phyloP scores from a whole-genome alignment of 2,329 filamentous ascomycete species.

The Ophiostoma ulmi region DNA sequence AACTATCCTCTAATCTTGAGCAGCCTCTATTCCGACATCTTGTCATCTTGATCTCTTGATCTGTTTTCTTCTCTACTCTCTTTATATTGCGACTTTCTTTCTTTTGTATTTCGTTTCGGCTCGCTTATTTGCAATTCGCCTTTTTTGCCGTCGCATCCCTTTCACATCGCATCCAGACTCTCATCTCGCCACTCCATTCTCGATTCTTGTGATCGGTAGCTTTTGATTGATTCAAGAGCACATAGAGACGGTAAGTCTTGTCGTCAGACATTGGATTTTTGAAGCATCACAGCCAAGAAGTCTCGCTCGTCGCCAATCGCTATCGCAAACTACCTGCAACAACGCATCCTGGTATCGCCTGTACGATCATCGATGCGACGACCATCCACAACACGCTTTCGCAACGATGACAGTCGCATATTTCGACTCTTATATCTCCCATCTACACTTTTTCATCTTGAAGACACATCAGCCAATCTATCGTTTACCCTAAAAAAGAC shows the following conservation, averaged over 20 bases:
- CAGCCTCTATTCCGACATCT: neutral
- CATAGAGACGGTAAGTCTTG: neutral
- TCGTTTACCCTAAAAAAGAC: neutral
- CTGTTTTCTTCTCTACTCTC: slow-evolving; percentile 1
- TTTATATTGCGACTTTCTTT: slow-evolving; percentile 10
- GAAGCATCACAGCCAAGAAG: neutral
- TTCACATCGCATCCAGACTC: neutral
- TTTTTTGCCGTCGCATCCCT: neutral
- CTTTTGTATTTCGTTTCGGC: neutral
- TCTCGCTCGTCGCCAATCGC: neutral
- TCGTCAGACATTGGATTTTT: neutral
- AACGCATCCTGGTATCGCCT: neutral
- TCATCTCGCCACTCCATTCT: neutral
- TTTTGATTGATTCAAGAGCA: neutral
- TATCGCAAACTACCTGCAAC: neutral
- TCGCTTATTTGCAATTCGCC: neutral
- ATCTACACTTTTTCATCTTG: neutral
- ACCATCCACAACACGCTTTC: neutral
- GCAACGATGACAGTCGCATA: neutral
- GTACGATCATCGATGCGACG: neutral
- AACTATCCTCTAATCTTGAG: neutral
- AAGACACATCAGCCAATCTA: neutral
- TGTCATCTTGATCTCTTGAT: neutral
- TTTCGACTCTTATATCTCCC: neutral
- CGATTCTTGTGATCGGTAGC: neutral